A percentile compares a stretch with the other conserved stretches of the same genome.
Evolutionary conservation across 768 basidiomycete genomes (phyloP).

Genomic region (Russula sp.): DNA sequence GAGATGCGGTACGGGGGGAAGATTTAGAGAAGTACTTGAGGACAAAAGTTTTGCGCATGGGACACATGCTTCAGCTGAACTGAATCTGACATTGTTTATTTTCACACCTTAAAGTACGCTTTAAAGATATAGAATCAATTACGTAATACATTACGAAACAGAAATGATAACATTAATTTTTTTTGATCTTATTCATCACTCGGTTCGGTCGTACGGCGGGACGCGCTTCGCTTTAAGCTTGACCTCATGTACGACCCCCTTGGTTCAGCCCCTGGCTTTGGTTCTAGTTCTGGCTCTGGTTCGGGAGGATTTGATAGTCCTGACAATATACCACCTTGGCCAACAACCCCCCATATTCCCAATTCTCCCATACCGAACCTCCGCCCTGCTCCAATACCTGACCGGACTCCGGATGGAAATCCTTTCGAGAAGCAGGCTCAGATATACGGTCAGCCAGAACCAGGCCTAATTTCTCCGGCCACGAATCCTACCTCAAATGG

Average conservation of each 20-base stretch:
- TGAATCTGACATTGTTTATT: background rate
- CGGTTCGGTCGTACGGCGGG: background rate
- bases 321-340: slow-evolving; percentile 61
- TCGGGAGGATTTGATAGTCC: slow-evolving; percentile 40
- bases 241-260: slow-evolving; percentile 68
- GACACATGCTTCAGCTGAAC: slow-evolving; percentile 73
- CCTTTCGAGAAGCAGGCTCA: slow-evolving; percentile 74
- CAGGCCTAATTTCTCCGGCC: slow-evolving; percentile 74
- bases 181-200: background rate
- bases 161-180: slow-evolving; percentile 3
- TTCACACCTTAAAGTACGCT: background rate
- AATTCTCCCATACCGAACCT: slow-evolving; percentile 69
- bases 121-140: background rate
- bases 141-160: background rate
- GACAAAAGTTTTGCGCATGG: slow-evolving; percentile 97
- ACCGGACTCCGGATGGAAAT: slow-evolving; percentile 42
- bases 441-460: slow-evolving; percentile 82
- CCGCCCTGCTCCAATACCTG: slow-evolving; percentile 52
- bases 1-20: slow-evolving; percentile 64
- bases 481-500: slow-evolving; percentile 64
- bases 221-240: background rate
- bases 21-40: slow-evolving; percentile 93
- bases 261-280: slow-evolving; percentile 36
- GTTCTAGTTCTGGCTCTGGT: slow-evolving; percentile 27
- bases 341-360: slow-evolving; percentile 69